These are phyloP conservation scores for Spencermartinsiella ligniputridi DNA, from an alignment of 1,139 yeast species.

Conservation along the genomic window DNA sequence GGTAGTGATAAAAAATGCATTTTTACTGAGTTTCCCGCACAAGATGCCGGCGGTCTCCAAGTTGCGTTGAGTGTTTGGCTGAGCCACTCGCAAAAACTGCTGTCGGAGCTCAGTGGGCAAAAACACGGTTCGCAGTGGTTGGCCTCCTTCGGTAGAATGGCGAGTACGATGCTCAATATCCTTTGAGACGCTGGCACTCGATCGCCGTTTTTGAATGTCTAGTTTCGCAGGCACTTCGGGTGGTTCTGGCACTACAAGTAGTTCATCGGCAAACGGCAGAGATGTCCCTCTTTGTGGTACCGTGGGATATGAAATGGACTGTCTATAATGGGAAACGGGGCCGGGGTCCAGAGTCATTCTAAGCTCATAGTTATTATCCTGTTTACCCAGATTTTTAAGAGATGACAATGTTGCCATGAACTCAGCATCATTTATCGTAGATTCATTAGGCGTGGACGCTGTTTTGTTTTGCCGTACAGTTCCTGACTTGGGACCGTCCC, in stretches of 20 bases:
- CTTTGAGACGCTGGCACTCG: background rate
- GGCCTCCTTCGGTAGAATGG: constrained; percentile 48
- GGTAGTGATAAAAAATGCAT: constrained; percentile 57
- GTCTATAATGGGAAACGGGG: background rate
- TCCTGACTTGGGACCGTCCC: background rate
- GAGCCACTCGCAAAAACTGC: constrained; percentile 43
- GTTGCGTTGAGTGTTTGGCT: constrained; percentile 42
- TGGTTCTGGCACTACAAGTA: background rate
- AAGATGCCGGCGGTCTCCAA: constrained; percentile 64
- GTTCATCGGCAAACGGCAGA: background rate
- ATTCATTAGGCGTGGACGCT: background rate
- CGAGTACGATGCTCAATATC: constrained; percentile 38
- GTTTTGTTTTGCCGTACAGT: background rate
- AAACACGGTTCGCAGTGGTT: constrained; percentile 47
- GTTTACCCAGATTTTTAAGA: background rate
- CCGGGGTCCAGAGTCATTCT: background rate
- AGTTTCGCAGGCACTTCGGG: constrained; percentile 6
- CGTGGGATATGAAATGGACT: constrained; percentile 13
- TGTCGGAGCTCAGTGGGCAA: constrained; percentile 42
- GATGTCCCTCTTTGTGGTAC: constrained; percentile 7
- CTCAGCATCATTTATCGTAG: background rate
- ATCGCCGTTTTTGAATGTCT: background rate
- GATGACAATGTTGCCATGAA: background rate
- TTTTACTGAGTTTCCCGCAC: constrained; percentile 51
- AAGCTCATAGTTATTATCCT: background rate